Evolutionary conservation across 768 basidiomycete species (phyloP).

Genomic region (Tubosaeta sp.): DNA sequence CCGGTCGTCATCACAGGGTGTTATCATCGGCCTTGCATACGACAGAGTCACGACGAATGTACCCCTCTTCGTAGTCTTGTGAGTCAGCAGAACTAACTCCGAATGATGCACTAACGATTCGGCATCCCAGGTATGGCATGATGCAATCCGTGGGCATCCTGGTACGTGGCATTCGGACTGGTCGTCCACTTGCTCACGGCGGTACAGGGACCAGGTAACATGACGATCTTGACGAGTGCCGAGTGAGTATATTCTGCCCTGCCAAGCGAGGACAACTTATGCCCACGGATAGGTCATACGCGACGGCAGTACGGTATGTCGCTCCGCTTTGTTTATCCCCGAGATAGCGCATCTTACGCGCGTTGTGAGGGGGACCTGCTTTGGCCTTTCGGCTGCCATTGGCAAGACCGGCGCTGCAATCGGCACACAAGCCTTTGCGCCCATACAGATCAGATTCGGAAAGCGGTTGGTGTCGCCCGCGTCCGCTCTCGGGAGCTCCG

Average conservation of each 20-base stretch:
- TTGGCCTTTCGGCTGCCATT: constrained; percentile 61
- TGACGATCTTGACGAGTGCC: constrained; percentile 60
- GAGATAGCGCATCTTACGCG: neutral
- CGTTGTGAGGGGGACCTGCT: constrained; percentile 53
- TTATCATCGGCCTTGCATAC: constrained; percentile 57
- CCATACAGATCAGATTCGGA: constrained; percentile 60
- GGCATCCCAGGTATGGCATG: constrained; percentile 49
- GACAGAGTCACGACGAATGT: constrained; percentile 57
- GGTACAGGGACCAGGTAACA: constrained; percentile 56
- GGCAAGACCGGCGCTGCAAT: constrained; percentile 71
- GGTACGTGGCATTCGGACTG: constrained; percentile 29
- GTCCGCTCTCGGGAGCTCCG: neutral
- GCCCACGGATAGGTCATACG: constrained; percentile 43
- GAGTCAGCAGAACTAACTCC: constrained; percentile 17
- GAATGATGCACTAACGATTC: neutral
- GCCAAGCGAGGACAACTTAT: neutral
- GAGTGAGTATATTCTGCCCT: constrained; percentile 41
- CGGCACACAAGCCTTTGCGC: constrained; percentile 66
- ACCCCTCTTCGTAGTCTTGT: constrained; percentile 67
- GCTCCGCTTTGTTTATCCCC: neutral
- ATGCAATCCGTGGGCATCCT: constrained; percentile 68
- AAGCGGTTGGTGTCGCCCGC: constrained; percentile 37
- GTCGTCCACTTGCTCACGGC: constrained; percentile 1
- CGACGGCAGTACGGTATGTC: constrained; percentile 55
- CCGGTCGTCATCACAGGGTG: constrained; percentile 27